Evolutionary conservation across 257 asterid genomes (phyloP), one percentile per base, ranked within the genome.

Genomic region (Fraxinus anomala): DNA sequence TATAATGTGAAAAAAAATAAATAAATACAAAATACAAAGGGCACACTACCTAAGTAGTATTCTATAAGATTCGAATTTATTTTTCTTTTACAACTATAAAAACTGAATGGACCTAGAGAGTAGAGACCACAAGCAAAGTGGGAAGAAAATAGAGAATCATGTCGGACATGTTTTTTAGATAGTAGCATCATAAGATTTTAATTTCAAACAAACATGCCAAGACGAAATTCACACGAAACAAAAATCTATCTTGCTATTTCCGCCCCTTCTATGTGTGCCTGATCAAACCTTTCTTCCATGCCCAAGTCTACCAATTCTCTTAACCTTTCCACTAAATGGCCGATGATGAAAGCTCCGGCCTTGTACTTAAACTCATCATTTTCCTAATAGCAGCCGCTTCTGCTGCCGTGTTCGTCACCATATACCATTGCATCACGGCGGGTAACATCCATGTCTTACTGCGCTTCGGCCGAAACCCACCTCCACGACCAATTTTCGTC

Each of bases 351-450:
- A 17, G 6, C 24, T 4, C 85, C 13, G 30, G 49, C 72, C 59
- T 83, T 9, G 19, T 82, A 4, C 77, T 80, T 1, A 85, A 73
- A 24, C 33, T 85, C 6, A 74, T 82, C 73, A 79, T 85, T 72
- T 81, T 84, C 78, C 44, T 85, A 59, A 40, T 85, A 8, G 88
- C 82, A 42, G 84, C 84, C 17, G 84, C 88, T 17, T 79, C 86
- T 9, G 88, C 84, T 6, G 82, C 78, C 31, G 82, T 73, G 14
- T 70, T 82, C 2, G 77, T 85, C 74, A 76, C 88, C 6, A 19
- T 85, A 73, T 85, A 85, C 73, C 86, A 85, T 30, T 85, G 88
- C 82, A 3, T 82, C 70, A 68, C 84, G 3, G 39, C 82, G 3
- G 77, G 79, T 10, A 31, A 82, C 19, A 16, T 79, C 24, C 49